Evolutionary conservation across 2,329 filamentous ascomycete species (phyloP), one percentile per base, ranked within the genome.

Genomic region (Apiospora malaysiana): DNA sequence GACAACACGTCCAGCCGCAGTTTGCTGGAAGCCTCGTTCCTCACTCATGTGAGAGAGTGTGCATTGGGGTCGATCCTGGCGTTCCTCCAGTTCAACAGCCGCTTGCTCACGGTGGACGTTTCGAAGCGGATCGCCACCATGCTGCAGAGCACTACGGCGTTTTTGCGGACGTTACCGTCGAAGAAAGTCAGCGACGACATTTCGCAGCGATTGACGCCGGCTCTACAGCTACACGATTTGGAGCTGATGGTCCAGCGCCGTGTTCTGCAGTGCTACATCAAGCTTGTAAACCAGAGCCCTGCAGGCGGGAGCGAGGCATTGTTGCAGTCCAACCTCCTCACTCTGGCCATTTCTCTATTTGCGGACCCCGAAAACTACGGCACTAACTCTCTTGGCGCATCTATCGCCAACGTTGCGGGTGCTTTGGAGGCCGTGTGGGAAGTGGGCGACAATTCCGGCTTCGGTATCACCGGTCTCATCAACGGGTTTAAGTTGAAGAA

Each of bases 341-440:
- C 95, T 1, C 86, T 97, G 27, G 94, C 95, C 0, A 93, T 98
- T 40, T 93, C 94, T 0, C 92, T 95, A 0, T 98, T 99, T 80
- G 94, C 96, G 0, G 95, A 98, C 76, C 94, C 95, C 0, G 94
- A 97, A 71, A 94, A 94, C 76, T 97, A 97, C 78, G 90, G 91
- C 0, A 91, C 93, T 21, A 95, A 90, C 76, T 95, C 94, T 1
- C 81, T 98, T 66, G 97, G 95, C 77, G 93, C 94, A 18, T 94
- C 95, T 0, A 98, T 99, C 77, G 95, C 95, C 23, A 96, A 92
- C 75, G 93, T 95, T 21, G 93, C 94, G 0, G 94, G 93, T 7
- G 93, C 91, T 2, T 98, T 98, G 77, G 96, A 99, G 77, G 95
- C 91, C 0, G 90, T 99, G 49, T 99, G 96, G 96, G 95, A 98